Evolutionary conservation across 306 rosid genomes (phyloP), one percentile per base, ranked within the genome.

Genomic region (Quercus engelmannii): DNA sequence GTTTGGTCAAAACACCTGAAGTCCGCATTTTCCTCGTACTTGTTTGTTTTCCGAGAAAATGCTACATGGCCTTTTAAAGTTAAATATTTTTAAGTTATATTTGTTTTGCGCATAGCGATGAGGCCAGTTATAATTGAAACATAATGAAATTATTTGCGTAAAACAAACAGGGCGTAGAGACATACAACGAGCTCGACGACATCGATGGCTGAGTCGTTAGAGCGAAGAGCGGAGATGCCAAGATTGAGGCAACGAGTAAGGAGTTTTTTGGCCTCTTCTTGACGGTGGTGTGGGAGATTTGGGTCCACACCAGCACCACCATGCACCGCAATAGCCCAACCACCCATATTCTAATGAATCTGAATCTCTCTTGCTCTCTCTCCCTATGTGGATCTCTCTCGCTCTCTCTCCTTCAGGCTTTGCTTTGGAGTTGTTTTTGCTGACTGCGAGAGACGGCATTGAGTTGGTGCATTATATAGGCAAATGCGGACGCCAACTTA

Each of bases 241-340:
- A 93, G 96, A 84, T 90, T 79, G 35, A 95, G 99, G 85, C 92
- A 91, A 74, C 86, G 93, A 23, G 90, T 83, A 33, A 95, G 97
- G 81, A 95, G 94, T 31, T 90, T 83, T 76, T 93, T 95, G 77
- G 99, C 99, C 68, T 90, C 80, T 57, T 95, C 90, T 56, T 95
- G 99, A 51, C 96, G 93, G 2, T 89, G 87, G 2, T 82, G 77
- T 3, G 99, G 99, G 75, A 95, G 98, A 72, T 90, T 90, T 0
- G 99, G 99, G 80, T 95, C 99, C 3, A 95, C 97, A 19, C 99
- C 99, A n/a, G 99, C 99, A 65, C 99, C 99, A 9, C 99, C 99
- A 77, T 95, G 99, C 77, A 95, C 94, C 1, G 97, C 96, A 1
- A 95, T 91, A 41, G 98, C 99, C 99, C 99, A 95, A 21, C 91